Evolutionary conservation across 169 alveolate species (phyloP).

Genomic region (Plasmodium billcollinsi): DNA sequence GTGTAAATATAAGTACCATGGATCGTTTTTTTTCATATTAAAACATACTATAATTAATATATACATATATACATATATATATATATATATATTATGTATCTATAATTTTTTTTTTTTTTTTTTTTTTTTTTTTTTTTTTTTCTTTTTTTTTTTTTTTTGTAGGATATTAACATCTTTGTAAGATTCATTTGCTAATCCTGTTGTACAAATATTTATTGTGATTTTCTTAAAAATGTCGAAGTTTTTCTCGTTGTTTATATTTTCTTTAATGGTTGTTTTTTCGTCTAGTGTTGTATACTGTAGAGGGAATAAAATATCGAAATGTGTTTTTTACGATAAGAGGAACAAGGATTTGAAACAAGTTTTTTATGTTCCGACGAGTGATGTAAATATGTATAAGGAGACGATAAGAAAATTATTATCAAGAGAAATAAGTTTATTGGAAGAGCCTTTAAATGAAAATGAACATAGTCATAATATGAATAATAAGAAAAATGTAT

Average conservation of each 20-base stretch:
- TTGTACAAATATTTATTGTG: too few relatives aligned
- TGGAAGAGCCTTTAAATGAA: slow-evolving; percentile 15
- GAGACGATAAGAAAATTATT: slow-evolving; percentile 39
- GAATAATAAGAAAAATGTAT: not conserved
- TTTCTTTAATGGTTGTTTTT: not conserved
- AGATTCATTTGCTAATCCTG: too few relatives aligned
- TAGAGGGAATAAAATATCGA: slow-evolving; percentile 33
- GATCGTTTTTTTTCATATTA: too few relatives aligned
- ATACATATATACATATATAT: too few relatives aligned
- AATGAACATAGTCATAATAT: not conserved
- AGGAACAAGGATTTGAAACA: slow-evolving; percentile 43
- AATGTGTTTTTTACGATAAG: slow-evolving; percentile 42
- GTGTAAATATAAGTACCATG: too few relatives aligned
- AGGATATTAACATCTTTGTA: too few relatives aligned
- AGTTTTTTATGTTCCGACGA: slow-evolving; percentile 35
- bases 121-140: too few relatives aligned
- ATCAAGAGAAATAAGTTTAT: slow-evolving; percentile 20
- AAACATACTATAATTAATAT: too few relatives aligned
- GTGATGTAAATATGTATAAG: slow-evolving; percentile 57
- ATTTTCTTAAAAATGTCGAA: too few relatives aligned
- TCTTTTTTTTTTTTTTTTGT: too few relatives aligned
- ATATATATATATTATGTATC: too few relatives aligned
- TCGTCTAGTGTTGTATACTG: not conserved
- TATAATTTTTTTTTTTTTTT: too few relatives aligned
- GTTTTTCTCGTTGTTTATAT: not conserved